Conservation (phyloP, 1,284 basidiomycete species). For the Apiotrichum mycotoxinovorans region DNA sequence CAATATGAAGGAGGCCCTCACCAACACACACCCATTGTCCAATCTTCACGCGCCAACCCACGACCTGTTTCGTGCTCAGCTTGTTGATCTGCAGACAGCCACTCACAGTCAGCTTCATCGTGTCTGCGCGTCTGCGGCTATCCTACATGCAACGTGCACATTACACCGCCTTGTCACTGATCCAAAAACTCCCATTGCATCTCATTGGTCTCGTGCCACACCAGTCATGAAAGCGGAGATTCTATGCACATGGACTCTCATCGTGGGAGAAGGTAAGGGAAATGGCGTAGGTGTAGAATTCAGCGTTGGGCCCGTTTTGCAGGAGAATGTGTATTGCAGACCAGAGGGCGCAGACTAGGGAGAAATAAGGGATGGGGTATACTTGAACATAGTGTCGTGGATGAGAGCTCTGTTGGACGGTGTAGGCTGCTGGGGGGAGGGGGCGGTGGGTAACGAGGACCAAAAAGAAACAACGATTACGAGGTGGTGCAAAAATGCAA, state of each 20-base stretch:
- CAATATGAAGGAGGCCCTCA: too few relatives aligned
- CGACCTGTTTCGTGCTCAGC: too few relatives aligned
- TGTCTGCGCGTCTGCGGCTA: too few relatives aligned
- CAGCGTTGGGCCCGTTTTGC: background rate
- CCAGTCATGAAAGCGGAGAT: slow-evolving; percentile 4
- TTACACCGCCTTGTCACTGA: background rate
- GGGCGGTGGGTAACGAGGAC: background rate
- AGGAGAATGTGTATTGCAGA: background rate
- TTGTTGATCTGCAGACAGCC: too few relatives aligned
- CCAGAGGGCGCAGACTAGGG: background rate
- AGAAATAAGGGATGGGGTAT: background rate
- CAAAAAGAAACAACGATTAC: slow-evolving; percentile 12
- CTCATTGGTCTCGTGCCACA: slow-evolving; percentile 1
- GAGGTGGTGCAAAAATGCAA: slow-evolving; percentile 7
- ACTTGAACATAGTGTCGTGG: background rate
- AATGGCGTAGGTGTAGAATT: background rate
- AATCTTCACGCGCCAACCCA: too few relatives aligned
- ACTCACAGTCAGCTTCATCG: too few relatives aligned
- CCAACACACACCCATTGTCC: too few relatives aligned
- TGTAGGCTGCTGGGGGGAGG: background rate
- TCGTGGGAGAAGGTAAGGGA: background rate
- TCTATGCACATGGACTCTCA: slow-evolving; percentile 8
- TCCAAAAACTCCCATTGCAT: slow-evolving; percentile 2
- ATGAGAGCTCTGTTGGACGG: background rate
- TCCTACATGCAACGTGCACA: too few relatives aligned